Conservation (phyloP, 768 basidiomycete genomes). For the Lactarius evosmus region DNA sequence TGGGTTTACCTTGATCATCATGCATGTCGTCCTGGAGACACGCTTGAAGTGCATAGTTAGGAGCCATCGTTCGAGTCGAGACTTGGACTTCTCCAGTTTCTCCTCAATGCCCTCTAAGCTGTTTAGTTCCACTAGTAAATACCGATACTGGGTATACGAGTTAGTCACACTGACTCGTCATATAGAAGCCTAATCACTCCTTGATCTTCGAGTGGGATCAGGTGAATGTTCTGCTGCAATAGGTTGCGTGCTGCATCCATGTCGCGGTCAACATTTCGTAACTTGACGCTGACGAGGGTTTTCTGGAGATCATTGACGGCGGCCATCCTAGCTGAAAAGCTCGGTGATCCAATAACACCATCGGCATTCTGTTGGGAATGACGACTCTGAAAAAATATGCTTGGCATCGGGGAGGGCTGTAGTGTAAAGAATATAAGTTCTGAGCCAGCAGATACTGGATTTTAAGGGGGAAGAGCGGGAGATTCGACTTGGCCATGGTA, state of each 20-base stretch:
- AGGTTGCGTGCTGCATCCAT: background rate
- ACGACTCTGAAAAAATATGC: background rate
- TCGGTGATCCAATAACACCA: background rate
- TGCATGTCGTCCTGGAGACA: slow-evolving; percentile 26
- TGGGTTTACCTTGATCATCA: slow-evolving; percentile 33
- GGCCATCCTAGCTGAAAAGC: background rate
- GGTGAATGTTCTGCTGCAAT: background rate
- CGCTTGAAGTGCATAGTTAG: background rate
- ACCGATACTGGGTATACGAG: background rate
- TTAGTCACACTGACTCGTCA: background rate
- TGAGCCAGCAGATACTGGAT: background rate
- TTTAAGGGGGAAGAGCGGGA: background rate
- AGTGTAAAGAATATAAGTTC: background rate
- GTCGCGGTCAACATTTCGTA: background rate
- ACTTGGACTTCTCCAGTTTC: background rate
- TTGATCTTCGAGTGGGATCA: background rate
- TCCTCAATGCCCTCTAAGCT: background rate
- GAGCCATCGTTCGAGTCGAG: background rate
- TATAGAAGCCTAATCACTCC: background rate
- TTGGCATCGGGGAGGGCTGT: background rate
- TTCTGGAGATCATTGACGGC: background rate
- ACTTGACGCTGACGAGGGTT: background rate
- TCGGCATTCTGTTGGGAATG: background rate
- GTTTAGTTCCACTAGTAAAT: background rate
- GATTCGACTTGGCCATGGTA: background rate